Evolutionary conservation across 306 rosid species (phyloP).

Genomic region (Hippophae rhamnoides): DNA sequence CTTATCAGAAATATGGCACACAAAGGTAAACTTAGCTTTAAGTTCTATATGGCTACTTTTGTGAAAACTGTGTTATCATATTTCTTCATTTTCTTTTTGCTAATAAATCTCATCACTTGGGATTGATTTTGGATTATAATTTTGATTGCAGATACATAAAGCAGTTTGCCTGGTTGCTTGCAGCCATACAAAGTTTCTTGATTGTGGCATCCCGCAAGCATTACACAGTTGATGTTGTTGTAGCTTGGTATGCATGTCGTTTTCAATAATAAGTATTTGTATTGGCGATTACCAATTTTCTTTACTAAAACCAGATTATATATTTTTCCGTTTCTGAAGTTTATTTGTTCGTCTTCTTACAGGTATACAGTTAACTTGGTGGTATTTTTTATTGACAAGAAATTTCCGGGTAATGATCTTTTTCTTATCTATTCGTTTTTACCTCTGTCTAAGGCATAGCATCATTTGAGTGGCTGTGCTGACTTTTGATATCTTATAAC

Average conservation of each 20-base stretch:
- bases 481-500: constrained; percentile 19
- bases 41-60: background rate
- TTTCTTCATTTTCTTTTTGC: no score
- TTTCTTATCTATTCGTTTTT: background rate
- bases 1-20: constrained; percentile 82
- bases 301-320: background rate
- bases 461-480: constrained; percentile 1
- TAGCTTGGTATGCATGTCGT: constrained; percentile 64
- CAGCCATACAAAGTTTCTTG: constrained; percentile 72
- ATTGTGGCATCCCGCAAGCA: constrained; percentile 97
- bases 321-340: constrained; percentile 11
- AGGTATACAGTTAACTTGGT: constrained; percentile 98
- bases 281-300: background rate
- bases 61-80: background rate
- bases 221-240: constrained; percentile 95
- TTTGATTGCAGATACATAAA: constrained; percentile 47
- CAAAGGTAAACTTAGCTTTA: constrained; percentile 39
- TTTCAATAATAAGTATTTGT: background rate
- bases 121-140: constrained; percentile 2
- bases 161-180: constrained; percentile 85
- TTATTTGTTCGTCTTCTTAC: constrained; percentile 10
- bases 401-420: constrained; percentile 58
- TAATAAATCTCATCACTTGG: constrained; percentile 1
- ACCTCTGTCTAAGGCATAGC: background rate
- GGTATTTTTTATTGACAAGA: constrained; percentile 77